These are phyloP conservation scores for Trichosporon sp. DNA, from an alignment of 1,284 basidiomycete species.

Conservation along the genomic window DNA sequence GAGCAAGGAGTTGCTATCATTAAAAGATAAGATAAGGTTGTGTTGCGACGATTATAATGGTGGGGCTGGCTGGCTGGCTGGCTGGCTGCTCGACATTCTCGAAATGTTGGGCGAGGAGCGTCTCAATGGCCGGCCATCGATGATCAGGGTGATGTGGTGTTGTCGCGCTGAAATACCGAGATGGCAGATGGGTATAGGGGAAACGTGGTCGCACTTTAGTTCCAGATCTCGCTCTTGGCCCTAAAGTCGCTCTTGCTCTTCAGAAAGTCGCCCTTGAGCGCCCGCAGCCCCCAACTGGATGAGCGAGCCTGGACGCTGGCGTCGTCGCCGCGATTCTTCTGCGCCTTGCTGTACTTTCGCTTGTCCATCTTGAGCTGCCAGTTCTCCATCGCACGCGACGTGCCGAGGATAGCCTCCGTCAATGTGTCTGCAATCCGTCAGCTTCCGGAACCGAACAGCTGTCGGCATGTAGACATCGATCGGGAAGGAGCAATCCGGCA, in stretches of 20 bases:
- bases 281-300: neutral
- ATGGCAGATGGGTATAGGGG: too few relatives aligned
- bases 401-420: neutral
- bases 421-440: neutral
- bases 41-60: neutral
- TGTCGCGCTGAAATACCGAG: too few relatives aligned
- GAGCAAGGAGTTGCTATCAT: neutral
- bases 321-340: neutral
- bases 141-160: neutral
- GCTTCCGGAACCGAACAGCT: neutral
- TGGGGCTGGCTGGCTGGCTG: neutral
- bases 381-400: neutral
- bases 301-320: neutral
- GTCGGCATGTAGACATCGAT: neutral
- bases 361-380: slow-evolving; percentile 5
- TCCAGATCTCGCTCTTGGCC: neutral
- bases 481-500: neutral
- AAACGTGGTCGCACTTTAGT: neutral
- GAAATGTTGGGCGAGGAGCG: neutral
- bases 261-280: neutral
- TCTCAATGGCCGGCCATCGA: neutral
- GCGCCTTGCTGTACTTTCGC: neutral
- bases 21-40: neutral
- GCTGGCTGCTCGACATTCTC: neutral
- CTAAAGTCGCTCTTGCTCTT: slow-evolving; percentile 3